Conservation (phyloP, 352 stramenopile species). For the Blastocystis hominis region DNA sequence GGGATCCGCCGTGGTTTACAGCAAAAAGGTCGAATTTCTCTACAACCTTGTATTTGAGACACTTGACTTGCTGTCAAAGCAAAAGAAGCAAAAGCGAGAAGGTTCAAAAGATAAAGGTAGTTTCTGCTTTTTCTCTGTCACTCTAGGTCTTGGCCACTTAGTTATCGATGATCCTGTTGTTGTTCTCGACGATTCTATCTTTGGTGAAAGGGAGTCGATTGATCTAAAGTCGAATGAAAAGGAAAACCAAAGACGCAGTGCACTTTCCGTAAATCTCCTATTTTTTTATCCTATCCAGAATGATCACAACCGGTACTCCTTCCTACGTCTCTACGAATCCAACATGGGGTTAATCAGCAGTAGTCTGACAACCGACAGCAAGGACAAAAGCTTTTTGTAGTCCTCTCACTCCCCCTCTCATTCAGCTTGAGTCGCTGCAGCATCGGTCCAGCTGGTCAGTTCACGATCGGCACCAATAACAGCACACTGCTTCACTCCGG, state of each 20-base stretch:
- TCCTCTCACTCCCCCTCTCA: not conserved
- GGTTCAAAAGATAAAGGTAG: not conserved
- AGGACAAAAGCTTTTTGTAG: conserved; percentile 11
- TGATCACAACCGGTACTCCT: not conserved
- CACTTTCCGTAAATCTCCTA: not conserved
- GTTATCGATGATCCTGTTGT: conserved; percentile 35
- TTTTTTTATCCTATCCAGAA: not conserved
- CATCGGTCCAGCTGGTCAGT: conserved; percentile 19
- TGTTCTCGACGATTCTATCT: conserved; percentile 5
- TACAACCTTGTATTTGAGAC: conserved; percentile 78
- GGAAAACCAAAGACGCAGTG: not conserved
- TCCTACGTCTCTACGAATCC: conserved; percentile 16
- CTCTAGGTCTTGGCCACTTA: not conserved
- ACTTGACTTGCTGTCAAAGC: conserved; percentile 65
- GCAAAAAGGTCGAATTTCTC: conserved; percentile 79
- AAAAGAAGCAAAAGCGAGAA: conserved; percentile 68
- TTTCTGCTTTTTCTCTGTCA: too few species aligned
- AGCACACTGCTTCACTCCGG: not conserved
- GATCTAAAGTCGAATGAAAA: conserved; percentile 17
- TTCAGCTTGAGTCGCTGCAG: conserved; percentile 18
- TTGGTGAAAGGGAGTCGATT: not conserved
- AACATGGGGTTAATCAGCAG: conserved; percentile 28
- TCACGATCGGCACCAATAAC: conserved; percentile 18
- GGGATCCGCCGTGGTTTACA: conserved; percentile 78
- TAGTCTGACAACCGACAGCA: conserved; percentile 14